A percentile compares a stretch with the other conserved stretches of the same genome.
These are phyloP conservation scores for Oxytropis ochrocephala DNA, from an alignment of 306 rosid species.

Conservation along the genomic window DNA sequence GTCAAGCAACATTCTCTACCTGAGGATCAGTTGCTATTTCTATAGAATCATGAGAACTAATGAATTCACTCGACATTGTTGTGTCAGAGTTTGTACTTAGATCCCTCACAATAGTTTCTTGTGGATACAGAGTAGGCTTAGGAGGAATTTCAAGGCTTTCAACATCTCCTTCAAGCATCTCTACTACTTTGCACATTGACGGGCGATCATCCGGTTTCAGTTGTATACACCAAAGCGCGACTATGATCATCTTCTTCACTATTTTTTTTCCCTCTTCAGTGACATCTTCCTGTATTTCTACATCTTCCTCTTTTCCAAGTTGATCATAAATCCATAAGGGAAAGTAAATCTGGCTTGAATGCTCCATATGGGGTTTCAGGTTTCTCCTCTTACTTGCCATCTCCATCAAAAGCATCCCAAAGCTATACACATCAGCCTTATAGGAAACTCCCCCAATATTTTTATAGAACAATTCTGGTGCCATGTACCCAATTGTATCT, in stretches of 20 bases:
- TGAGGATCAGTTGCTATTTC: not conserved
- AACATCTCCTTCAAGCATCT: conserved; percentile 30
- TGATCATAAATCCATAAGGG: conserved; percentile 21
- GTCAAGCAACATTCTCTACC: not conserved
- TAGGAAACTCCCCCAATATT: not conserved
- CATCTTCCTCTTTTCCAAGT: not conserved
- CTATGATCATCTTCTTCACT: conserved; percentile 20
- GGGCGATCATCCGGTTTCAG: conserved; percentile 25
- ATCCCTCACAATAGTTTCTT: not conserved
- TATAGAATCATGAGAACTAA: not conserved
- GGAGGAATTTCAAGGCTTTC: conserved; percentile 21
- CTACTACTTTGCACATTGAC: conserved; percentile 20
- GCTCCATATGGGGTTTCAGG: not conserved
- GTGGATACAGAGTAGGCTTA: conserved; percentile 11
- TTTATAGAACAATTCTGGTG: conserved; percentile 1
- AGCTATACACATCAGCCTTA: conserved; percentile 15
- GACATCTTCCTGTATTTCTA: not conserved
- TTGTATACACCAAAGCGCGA: conserved; percentile 18
- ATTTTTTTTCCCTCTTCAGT: not conserved
- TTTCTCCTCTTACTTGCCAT: conserved; percentile 5
- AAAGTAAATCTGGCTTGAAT: conserved; percentile 25
- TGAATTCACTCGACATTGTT: not conserved
- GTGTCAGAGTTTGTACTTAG: not conserved
- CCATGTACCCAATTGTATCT: conserved; percentile 15
- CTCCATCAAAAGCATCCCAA: conserved; percentile 23